Base-by-base conservation (phyloP, 1,284 basidiomycete species). In the Cutaneotrichosporon sp. region DNA sequence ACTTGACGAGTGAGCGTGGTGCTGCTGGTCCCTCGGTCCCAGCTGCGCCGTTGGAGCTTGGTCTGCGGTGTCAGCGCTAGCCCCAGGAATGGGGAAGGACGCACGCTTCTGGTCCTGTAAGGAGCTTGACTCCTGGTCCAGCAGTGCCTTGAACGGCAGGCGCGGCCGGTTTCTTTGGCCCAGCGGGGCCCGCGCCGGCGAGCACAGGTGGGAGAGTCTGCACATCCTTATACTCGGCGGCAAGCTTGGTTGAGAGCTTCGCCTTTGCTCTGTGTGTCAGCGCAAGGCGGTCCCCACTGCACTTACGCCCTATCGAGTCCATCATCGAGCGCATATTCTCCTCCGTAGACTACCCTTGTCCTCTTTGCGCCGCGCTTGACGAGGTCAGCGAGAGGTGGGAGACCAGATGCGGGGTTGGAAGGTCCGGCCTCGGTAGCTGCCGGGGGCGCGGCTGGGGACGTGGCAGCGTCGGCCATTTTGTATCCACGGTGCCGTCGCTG, bases 131-230 rank as follows among this genome's bases (percentile, higher is more conserved):
- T 26, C 84, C 82, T 4, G 86, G 86, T 60, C 88, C 86, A 65
- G 83, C 54, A 3, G 58, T 55, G 24, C 51, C 52, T 5, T 53
- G 52, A 16, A 76, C 60, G n/a, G 57, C 60, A 79, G 73, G n/a
- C n/a, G 55, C 37, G 5, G 35, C 46, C 5, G 52, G 87, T 49
- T 84, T 79, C 49, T 85, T 81, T 1, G 90, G 90, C 0, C 88
- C 90, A 3, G 90, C 82, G 0, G 82, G 79, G 59, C 69, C 75
- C 61, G 93, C 90, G 0, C 85, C 78, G 17, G 89, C 77, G 31
- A 97, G 76, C 2, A 88, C 83, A 3, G 88, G 76, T 1, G 94
- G 94, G 2, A 97, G 83, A 29, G 85, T 82, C 70, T 88, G 88
- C 63, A 83, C 90, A 67, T 96, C 85, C 51, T 81, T 80, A 75